Evolutionary conservation across 345 rosid genomes (phyloP).

Genomic region (Passiflora organensis): DNA sequence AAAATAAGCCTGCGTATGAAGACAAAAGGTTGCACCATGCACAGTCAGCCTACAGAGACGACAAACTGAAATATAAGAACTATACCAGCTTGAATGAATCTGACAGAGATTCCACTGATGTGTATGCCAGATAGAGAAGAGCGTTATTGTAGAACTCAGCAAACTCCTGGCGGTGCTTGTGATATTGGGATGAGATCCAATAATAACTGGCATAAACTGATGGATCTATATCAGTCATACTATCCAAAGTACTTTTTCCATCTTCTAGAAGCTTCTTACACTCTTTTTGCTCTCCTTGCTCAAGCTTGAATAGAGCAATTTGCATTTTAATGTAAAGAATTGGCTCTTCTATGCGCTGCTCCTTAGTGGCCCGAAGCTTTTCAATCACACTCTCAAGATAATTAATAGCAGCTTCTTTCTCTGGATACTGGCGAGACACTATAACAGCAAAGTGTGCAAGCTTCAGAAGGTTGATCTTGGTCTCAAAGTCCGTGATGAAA

Average conservation of each 20-base stretch:
- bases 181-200: constrained; percentile 92
- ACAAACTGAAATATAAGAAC: constrained; percentile 1
- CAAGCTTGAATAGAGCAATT: constrained; percentile 77
- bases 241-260: constrained; percentile 78
- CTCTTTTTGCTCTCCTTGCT: constrained; percentile 82
- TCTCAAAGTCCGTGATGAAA: constrained; percentile 94
- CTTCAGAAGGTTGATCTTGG: constrained; percentile 95
- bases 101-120: constrained; percentile 86
- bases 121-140: constrained; percentile 91
- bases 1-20: no score
- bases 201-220: constrained; percentile 82
- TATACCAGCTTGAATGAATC: constrained; percentile 94
- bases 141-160: constrained; percentile 92
- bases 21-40: neutral
- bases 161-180: constrained; percentile 77
- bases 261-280: constrained; percentile 87
- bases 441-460: constrained; percentile 94
- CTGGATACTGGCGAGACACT: constrained; percentile 82
- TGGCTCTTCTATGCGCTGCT: constrained; percentile 79
- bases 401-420: constrained; percentile 87
- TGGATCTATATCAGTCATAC: constrained; percentile 98
- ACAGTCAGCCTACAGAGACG: neutral
- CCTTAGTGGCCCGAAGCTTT: constrained; percentile 70
- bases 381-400: constrained; percentile 86
- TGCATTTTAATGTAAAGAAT: constrained; percentile 86